Evolutionary conservation across 768 basidiomycete genomes (phyloP), one percentile per base, ranked within the genome.

Genomic region (Boletellus ananiceps): DNA sequence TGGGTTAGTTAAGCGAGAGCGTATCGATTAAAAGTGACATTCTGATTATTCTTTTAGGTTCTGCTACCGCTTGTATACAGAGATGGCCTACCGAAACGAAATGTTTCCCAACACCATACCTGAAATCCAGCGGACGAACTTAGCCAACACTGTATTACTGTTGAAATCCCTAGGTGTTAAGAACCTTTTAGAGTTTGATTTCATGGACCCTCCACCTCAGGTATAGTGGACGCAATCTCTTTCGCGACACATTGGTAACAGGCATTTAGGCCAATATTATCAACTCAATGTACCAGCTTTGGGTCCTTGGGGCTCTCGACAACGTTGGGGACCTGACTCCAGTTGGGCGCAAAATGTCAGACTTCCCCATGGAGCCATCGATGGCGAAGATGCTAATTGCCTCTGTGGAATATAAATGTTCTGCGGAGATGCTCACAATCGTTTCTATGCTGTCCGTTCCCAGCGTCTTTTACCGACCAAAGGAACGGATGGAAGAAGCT

Each of bases 161-260:
- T 76, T 99, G 50, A 99, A 98, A 66, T 94, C 94, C 3, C 76
- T 99, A 5, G 95, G 96, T 9, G 96, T 99, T 36, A 96, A 96
- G 74, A 93, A 98, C 64, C 70, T 97, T 36, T 78, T 99, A 18
- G 95, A 99, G 69, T 99, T 98, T 62, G 95, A 98, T 69, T 99
- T 99, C 65, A 98, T 99, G 96, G 96, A 99, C 66, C 96, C 96
- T n/a, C 96, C 96, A 18, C 96, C 96, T n/a, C 93, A 95, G 78
- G 90, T 86, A 58, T 47, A 67, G 56, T 40, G 41, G 27, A 41
- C 25, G 23, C 4, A 6, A 11, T 36, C 14, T 27, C 34, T 34
- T 14, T 29, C 1, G 2, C 6, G 21, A 31, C 0, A 2, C n/a
- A 23, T 37, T 15, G 40, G 25, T 55, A 46, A 58, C 46, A 14